phyloP scores from a whole-genome alignment of 2,329 filamentous ascomycete genomes.

The Leptographium flavum region DNA sequence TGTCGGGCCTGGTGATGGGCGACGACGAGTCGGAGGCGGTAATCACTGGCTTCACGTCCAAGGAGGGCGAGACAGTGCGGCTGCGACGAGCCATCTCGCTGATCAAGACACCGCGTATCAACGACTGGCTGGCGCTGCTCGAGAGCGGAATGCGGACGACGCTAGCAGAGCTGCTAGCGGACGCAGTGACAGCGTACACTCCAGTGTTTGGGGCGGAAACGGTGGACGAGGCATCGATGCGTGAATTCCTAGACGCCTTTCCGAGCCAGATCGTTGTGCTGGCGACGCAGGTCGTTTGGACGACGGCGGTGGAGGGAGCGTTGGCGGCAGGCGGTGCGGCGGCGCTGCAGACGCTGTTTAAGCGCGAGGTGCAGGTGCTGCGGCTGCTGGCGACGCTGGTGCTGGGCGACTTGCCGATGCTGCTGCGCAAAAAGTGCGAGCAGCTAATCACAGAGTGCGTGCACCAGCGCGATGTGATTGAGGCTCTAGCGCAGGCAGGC shows the following conservation, averaged over 20 bases:
- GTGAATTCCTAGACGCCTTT: constrained; percentile 67
- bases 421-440: constrained; percentile 91
- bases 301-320: constrained; percentile 66
- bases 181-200: constrained; percentile 72
- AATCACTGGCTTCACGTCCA: constrained; percentile 87
- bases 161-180: constrained; percentile 75
- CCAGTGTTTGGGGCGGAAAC: constrained; percentile 59
- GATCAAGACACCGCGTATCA: constrained; percentile 88
- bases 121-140: constrained; percentile 92
- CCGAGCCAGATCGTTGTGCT: constrained; percentile 93
- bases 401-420: constrained; percentile 72
- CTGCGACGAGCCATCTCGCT: constrained; percentile 87
- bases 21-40: constrained; percentile 49
- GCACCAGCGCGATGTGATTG: constrained; percentile 87
- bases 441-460: constrained; percentile 98
- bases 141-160: constrained; percentile 91
- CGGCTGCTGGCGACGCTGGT: constrained; percentile 79
- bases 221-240: constrained; percentile 57
- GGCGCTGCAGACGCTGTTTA: constrained; percentile 56
- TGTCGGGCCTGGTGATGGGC: constrained; percentile 70
- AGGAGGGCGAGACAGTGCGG: constrained; percentile 79
- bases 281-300: constrained; percentile 89
- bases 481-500: constrained; percentile 64
- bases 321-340: constrained; percentile 52
- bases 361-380: constrained; percentile 73